phyloP scores from a whole-genome alignment of 768 basidiomycete genomes.

The Dendrothele bispora region DNA sequence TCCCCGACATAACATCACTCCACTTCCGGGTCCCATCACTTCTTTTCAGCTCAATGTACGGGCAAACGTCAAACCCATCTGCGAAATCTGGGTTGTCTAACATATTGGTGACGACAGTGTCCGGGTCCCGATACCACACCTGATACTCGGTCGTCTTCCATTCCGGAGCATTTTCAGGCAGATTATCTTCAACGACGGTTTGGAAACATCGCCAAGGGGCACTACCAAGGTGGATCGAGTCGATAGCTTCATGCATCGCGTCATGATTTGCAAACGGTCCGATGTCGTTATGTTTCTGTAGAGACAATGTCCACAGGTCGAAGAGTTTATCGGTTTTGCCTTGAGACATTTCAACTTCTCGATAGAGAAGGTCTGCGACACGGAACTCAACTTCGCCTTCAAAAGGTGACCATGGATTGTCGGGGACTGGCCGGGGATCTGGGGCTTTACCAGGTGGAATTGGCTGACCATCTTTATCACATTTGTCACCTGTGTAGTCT shows the following conservation, averaged over 20 bases:
- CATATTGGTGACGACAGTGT: constrained; percentile 11
- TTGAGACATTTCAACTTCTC: constrained; percentile 10
- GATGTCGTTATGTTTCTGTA: not conserved
- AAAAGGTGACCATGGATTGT: constrained; percentile 7
- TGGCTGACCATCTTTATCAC: not conserved
- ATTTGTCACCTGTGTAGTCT: constrained; percentile 6
- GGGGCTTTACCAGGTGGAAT: not conserved
- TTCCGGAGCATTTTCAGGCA: constrained; percentile 9
- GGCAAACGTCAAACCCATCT: constrained; percentile 17
- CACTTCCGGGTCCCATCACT: no score
- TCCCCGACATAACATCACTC: constrained; percentile 6
- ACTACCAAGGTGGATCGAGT: constrained; percentile 16
- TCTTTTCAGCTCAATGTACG: no score
- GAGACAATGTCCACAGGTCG: constrained; percentile 1
- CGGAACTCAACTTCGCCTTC: constrained; percentile 5
- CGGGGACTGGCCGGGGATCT: not conserved
- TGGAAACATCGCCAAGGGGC: constrained; percentile 23
- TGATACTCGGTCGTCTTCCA: constrained; percentile 21
- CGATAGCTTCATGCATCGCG: constrained; percentile 20
- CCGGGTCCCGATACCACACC: constrained; percentile 22
- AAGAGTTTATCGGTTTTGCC: constrained; percentile 5
- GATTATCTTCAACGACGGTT: constrained; percentile 10
- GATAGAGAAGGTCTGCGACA: constrained; percentile 7
- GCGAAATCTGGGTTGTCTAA: constrained; percentile 21
- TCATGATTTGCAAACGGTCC: constrained; percentile 13